Evolutionary conservation across 257 asterid genomes (phyloP), one percentile per base, ranked within the genome.

Genomic region (Schizonepeta tenuifolia): DNA sequence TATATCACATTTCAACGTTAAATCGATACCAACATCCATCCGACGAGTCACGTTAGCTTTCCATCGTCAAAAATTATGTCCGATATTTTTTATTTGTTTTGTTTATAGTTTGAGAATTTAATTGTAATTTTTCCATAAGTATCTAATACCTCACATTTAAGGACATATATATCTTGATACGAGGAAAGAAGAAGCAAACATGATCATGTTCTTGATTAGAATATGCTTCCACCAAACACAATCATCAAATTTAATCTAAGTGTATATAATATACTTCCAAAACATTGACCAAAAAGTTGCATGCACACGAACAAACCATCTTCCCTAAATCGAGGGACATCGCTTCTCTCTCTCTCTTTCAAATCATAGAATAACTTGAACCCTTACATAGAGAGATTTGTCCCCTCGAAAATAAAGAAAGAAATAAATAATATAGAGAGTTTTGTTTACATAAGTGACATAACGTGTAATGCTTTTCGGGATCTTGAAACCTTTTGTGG

Each of bases 301-400:
- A 79, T 71, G 84, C 79, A 21, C 59, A 65, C 54, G 54, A 36
- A 36, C 79, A 65, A 77, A 82, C 91, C 75, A 69, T 26, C 59
- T 60, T 67, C 83, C 78, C 55, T 36, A 49, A 72, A 22, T 51
- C 56, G 53, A 65, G 86, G 63, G 20, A n/a, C 44, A 28, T 15
- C 9, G 15, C 13, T 8, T 15, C 10, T 31, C 65, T 14, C 6
- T 28, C 9, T 57, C 35, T 54, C 18, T 56, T 4, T 43, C n/a
- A 28, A 28, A 28, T 3, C 4, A 28, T 28, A 28, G 33, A 28
- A 28, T 28, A 28, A 28, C 33, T 28, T 3, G 33, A 28, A 28
- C 33, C 33, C 33, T 35, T 35, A 35, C 9, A 35, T 35, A 43
- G 49, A 43, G 85, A 51, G 53, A 68, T 3, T n/a, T n/a, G n/a